phyloP scores from a whole-genome alignment of 179 eudicot species.

The Vitellaria paradoxa region DNA sequence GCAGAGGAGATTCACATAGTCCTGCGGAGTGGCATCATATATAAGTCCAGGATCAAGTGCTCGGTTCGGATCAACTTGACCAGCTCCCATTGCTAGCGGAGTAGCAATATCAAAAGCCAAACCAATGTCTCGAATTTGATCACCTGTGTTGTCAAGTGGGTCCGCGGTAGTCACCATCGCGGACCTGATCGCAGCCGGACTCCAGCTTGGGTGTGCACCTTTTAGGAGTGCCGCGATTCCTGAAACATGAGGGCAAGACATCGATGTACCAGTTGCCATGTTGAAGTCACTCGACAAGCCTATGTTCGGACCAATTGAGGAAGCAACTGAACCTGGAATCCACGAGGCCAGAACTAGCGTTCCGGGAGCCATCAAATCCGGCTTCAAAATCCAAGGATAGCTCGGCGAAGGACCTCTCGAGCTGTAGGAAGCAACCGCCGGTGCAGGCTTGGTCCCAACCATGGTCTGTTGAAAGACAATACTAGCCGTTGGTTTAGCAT shows the following conservation, averaged over 20 bases:
- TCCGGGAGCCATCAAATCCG: conserved; percentile 67
- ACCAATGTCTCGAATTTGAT: conserved; percentile 30
- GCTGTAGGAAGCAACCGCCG: conserved; percentile 40
- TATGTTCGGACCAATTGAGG: conserved; percentile 28
- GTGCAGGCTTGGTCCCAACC: conserved; percentile 40
- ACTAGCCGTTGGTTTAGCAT: conserved; percentile 23
- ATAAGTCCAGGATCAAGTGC: no score
- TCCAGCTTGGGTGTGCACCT: conserved; percentile 59
- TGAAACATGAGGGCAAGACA: conserved; percentile 65
- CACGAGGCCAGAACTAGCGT: conserved; percentile 42
- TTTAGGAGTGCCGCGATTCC: conserved; percentile 59
- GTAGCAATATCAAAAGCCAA: conserved; percentile 13
- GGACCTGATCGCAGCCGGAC: not conserved
- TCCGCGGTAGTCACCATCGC: conserved; percentile 22
- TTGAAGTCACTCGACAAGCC: conserved; percentile 38
- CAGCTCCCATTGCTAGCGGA: no score
- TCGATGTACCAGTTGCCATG: conserved; percentile 53
- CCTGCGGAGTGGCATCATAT: no score
- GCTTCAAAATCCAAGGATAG: conserved; percentile 42
- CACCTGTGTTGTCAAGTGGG: conserved; percentile 39
- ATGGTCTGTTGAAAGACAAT: conserved; percentile 41
- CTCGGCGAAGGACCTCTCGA: conserved; percentile 56
- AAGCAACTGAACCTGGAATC: conserved; percentile 20
- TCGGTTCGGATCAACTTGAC: no score
- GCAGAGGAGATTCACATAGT: no score